phyloP scores from a whole-genome alignment of 1,284 basidiomycete species.

The Microbotryum silenes-acaulis region DNA sequence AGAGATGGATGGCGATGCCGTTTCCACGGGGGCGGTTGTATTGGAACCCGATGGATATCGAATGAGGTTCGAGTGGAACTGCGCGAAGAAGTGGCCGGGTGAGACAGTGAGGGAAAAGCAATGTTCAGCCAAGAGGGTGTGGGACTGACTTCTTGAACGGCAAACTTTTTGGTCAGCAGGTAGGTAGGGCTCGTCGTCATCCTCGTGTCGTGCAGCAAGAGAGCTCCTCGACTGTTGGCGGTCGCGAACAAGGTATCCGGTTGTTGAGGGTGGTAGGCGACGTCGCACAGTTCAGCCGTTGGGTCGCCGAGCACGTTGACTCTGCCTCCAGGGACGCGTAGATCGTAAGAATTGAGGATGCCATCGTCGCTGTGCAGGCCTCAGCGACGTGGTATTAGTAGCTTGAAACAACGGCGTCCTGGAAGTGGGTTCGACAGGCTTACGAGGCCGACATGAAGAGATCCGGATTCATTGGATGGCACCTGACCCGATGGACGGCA shows the following conservation, averaged over 20 bases:
- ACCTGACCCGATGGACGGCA: conserved; percentile 22
- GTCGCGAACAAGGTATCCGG: conserved; percentile 57
- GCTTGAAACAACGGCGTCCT: neutral
- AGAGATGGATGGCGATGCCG: conserved; percentile 7
- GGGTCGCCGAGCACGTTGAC: conserved; percentile 3
- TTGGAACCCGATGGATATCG: neutral
- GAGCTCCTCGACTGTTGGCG: conserved; percentile 51
- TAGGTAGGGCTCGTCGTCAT: conserved; percentile 49
- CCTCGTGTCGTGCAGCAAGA: conserved; percentile 62
- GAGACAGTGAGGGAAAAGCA: neutral
- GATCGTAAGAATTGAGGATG: conserved; percentile 41
- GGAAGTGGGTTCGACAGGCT: conserved; percentile 13
- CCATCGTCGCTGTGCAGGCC: conserved; percentile 56
- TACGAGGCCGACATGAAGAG: conserved; percentile 60
- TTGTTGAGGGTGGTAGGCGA: conserved; percentile 57
- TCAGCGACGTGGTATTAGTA: conserved; percentile 3
- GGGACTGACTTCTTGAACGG: conserved; percentile 13
- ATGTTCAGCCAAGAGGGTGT: no score
- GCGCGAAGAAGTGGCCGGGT: neutral
- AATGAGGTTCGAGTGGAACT: neutral
- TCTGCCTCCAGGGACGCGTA: neutral
- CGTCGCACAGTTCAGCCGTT: conserved; percentile 39
- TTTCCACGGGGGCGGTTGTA: conserved; percentile 8
- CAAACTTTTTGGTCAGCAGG: conserved; percentile 3
- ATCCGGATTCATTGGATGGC: conserved; percentile 52